Base-by-base conservation (phyloP, 2,329 filamentous ascomycete genomes). In the Ascochyta rabiei region DNA sequence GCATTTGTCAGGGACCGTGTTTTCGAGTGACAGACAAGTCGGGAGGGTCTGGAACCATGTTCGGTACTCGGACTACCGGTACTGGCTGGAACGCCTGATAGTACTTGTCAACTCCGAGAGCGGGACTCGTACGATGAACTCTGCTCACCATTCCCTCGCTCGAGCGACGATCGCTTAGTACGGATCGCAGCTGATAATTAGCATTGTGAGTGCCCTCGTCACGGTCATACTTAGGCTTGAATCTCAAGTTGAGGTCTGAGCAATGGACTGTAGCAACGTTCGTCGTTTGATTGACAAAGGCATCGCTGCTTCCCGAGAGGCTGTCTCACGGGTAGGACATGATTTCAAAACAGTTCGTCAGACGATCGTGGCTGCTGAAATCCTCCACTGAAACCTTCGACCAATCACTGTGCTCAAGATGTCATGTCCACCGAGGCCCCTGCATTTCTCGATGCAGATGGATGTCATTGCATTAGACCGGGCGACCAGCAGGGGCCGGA, bases 371-470 rank as follows among this genome's bases (percentile, higher is more conserved):
- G 26, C 8, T 28, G 26, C 9, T 12, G 10, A 9, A 10, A 12
- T 12, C 10, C 26, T 28, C 28, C 28, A 30, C 28, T 30, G 28
- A 16, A 23, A 23, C 6, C 4, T 26, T 35, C 3, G 23, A 45
- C 19, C 34, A 41, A 52, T 47, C 30, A 9, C 16, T 23, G 16
- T 13, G 9, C 37, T 28, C 21, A 41, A 16, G 4, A 28, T 23
- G 42, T 35, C n/a, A 43, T 26, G 41, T 12, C 18, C 26, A 9
- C 4, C 35, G 35, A 8, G 6, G 30, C 35, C 45, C 52, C 45
- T 49, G 52, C 28, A 33, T 46, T n/a, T 37, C 41, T 46, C 31
- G 16, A 48, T 34, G 16, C 24, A 48, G 31, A 45, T 33, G 26
- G 37, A 44, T 28, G 28, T 21, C 18, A 26, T n/a, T 48, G 33